A percentile compares a stretch with the other conserved stretches of the same genome.
phyloP scores from a whole-genome alignment of 1,139 yeast genomes.

The Debaryomyces robertsiae region DNA sequence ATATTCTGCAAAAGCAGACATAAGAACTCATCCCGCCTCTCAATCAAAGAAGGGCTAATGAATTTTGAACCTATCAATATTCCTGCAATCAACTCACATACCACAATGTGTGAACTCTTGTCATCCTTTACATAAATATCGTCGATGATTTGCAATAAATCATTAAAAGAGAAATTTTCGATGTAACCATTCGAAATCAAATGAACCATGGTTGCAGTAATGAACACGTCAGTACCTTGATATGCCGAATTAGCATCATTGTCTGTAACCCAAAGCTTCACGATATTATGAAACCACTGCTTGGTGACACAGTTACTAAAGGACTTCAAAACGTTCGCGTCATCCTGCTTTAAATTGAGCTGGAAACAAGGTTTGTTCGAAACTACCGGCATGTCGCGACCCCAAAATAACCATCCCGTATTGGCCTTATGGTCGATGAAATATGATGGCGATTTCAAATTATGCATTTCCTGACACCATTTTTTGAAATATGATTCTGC shows the following conservation, averaged over 20 bases:
- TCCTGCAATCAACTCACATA: constrained; percentile 64
- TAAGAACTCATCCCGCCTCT: constrained; percentile 50
- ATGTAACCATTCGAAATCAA: constrained; percentile 49
- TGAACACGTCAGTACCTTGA: constrained; percentile 61
- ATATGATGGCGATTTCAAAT: constrained; percentile 49
- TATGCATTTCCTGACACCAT: constrained; percentile 59
- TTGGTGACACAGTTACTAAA: constrained; percentile 52
- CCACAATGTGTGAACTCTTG: constrained; percentile 62
- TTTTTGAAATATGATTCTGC: constrained; percentile 38
- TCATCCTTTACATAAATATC: constrained; percentile 60
- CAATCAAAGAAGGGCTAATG: constrained; percentile 20
- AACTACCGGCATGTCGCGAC: constrained; percentile 53
- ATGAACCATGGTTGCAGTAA: constrained; percentile 48
- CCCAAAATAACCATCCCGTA: constrained; percentile 85
- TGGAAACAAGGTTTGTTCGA: constrained; percentile 26
- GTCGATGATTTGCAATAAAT: constrained; percentile 54
- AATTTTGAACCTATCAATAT: constrained; percentile 52
- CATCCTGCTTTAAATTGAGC: constrained; percentile 39
- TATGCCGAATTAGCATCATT: constrained; percentile 64
- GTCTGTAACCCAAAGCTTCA: constrained; percentile 61
- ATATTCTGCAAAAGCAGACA: constrained; percentile 46
- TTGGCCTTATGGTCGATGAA: constrained; percentile 59
- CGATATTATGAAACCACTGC: constrained; percentile 60
- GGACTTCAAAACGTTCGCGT: constrained; percentile 39
- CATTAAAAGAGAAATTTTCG: constrained; percentile 35